Evolutionary conservation across 352 stramenopile species (phyloP).

Genomic region (Elongisporangium senticosum): DNA sequence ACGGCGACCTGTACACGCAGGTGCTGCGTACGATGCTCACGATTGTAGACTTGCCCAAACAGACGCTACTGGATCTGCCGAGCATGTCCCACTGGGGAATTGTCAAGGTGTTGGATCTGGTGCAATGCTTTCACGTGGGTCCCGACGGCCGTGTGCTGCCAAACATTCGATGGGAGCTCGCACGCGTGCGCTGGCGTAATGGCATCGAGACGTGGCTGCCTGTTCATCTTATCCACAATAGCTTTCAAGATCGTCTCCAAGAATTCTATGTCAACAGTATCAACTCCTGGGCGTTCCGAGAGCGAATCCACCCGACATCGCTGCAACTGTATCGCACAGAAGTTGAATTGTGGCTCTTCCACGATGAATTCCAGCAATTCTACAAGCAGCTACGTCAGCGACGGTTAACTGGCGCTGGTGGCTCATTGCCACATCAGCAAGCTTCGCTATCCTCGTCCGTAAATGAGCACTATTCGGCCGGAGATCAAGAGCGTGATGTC

Average conservation of each 20-base stretch:
- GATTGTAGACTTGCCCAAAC: conserved; percentile 30
- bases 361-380: conserved; percentile 60
- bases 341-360: conserved; percentile 69
- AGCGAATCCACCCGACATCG: conserved; percentile 33
- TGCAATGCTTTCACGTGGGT: conserved; percentile 37
- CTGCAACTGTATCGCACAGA: conserved; percentile 43
- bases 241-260: conserved; percentile 41
- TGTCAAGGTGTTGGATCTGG: conserved; percentile 65
- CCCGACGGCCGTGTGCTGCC: conserved; percentile 9
- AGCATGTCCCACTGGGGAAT: conserved; percentile 43
- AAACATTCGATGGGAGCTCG: conserved; percentile 57
- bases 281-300: conserved; percentile 66
- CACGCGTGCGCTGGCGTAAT: conserved; percentile 62
- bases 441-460: not conserved
- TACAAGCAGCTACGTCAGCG: conserved; percentile 36
- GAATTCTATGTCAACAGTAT: conserved; percentile 74
- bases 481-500: not conserved
- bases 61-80: conserved; percentile 50
- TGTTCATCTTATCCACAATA: conserved; percentile 44
- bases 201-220: conserved; percentile 63
- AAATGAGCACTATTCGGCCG: not conserved
- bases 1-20: conserved; percentile 64
- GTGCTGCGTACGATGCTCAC: conserved; percentile 23
- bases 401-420: not conserved
- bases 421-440: not conserved